Evolutionary conservation across 768 basidiomycete genomes (phyloP).

Genomic region (Termitomyces bulborhizus): DNA sequence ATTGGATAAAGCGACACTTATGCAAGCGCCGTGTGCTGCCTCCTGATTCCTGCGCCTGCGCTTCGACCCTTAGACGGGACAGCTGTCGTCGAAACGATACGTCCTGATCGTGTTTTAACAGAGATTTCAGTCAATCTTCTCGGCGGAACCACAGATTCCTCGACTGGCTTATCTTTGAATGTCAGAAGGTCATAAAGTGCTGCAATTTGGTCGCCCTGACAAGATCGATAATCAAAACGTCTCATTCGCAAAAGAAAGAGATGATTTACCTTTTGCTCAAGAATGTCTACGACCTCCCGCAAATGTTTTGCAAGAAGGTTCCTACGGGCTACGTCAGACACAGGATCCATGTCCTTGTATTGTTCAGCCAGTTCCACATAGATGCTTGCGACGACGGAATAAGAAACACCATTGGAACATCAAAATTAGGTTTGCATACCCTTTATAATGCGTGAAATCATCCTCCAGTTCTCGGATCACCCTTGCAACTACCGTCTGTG

Average conservation of each 20-base stretch:
- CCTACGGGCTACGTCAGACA: constrained; percentile 72
- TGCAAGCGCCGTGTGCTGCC: constrained; percentile 1
- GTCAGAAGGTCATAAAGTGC: constrained; percentile 77
- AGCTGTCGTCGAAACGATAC: constrained; percentile 6
- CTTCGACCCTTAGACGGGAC: constrained; percentile 3
- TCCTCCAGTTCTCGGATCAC: constrained; percentile 89
- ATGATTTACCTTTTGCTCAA: constrained; percentile 77
- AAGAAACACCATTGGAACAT: not conserved
- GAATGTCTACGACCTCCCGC: constrained; percentile 83
- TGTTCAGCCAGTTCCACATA: constrained; percentile 90
- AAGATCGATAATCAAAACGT: not conserved
- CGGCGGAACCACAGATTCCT: constrained; percentile 20
- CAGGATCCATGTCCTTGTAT: constrained; percentile 86
- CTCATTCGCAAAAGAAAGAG: not conserved
- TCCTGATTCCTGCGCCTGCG: not conserved
- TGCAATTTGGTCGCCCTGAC: constrained; percentile 91
- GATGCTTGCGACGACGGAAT: constrained; percentile 45
- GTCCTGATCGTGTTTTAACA: not conserved
- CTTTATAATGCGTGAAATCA: constrained; percentile 92
- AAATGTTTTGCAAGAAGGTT: constrained; percentile 86
- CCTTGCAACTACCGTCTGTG: constrained; percentile 80
- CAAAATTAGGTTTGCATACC: constrained; percentile 43
- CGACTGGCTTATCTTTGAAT: constrained; percentile 61
- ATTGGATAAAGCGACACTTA: not conserved
- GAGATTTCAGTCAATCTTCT: not conserved